phyloP scores from a whole-genome alignment of 371 early-diverging fungal species.

The Mortierella sp. region DNA sequence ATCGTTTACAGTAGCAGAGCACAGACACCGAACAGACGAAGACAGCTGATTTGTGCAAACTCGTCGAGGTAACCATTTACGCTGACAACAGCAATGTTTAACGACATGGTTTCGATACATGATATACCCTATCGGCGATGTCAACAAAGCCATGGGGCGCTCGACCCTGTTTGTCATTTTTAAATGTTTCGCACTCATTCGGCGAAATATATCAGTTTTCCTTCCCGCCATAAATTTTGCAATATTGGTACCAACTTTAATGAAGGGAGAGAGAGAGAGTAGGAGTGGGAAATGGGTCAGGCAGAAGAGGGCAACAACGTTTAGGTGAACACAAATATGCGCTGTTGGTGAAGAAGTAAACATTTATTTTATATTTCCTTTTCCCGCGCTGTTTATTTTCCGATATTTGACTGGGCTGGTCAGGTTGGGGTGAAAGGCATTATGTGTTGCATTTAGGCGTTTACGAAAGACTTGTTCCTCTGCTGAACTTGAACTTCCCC shows the following conservation, averaged over 20 bases:
- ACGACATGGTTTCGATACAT: too few relatives aligned
- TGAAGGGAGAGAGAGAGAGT: neutral
- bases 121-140: too few relatives aligned
- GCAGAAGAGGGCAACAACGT: too few relatives aligned
- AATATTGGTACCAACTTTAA: constrained; percentile 5
- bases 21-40: neutral
- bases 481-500: neutral
- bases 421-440: neutral
- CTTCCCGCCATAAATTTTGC: constrained; percentile 7
- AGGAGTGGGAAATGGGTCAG: neutral
- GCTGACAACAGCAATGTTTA: neutral
- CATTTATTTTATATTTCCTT: neutral
- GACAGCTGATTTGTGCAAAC: neutral
- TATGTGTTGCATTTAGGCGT: neutral
- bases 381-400: constrained; percentile 17
- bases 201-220: neutral
- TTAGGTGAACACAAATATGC: neutral
- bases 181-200: neutral
- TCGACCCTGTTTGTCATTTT: neutral
- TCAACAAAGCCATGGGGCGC: too few relatives aligned
- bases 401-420: constrained; percentile 2
- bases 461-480: neutral
- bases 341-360: neutral
- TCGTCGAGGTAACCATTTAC: neutral
- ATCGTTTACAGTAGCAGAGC: too few relatives aligned